Conservation (phyloP, 768 basidiomycete genomes). For the Lentinula boryana region DNA sequence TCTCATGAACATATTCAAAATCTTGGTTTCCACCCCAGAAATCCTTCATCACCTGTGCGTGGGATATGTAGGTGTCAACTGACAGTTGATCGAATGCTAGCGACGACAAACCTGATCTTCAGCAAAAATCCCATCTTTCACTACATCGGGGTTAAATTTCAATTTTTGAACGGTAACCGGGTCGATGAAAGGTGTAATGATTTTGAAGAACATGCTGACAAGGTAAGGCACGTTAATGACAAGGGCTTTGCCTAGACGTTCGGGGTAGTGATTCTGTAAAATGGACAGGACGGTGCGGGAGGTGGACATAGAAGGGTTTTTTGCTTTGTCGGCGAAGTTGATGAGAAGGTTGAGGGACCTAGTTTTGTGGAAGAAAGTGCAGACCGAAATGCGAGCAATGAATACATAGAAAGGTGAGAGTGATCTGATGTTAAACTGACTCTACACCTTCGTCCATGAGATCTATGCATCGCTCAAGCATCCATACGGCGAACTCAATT, state of each 20-base stretch:
- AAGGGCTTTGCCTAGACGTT: constrained; percentile 70
- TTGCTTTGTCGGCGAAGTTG: constrained; percentile 70
- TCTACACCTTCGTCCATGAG: constrained; percentile 80
- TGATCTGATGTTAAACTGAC: constrained; percentile 14
- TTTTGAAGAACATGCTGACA: constrained; percentile 66
- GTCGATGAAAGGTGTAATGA: constrained; percentile 79
- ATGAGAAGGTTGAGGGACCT: constrained; percentile 70
- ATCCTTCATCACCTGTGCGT: constrained; percentile 35
- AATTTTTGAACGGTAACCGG: constrained; percentile 73
- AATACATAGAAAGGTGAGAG: neutral
- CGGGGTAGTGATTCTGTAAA: constrained; percentile 80
- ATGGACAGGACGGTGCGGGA: constrained; percentile 50
- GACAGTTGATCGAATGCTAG: neutral
- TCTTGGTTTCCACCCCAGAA: constrained; percentile 63
- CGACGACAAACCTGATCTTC: constrained; percentile 46
- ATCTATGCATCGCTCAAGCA: constrained; percentile 71
- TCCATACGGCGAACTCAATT: constrained; percentile 70
- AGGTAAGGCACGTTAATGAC: constrained; percentile 81
- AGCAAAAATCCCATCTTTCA: constrained; percentile 63
- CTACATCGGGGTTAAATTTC: constrained; percentile 65
- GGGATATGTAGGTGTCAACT: neutral
- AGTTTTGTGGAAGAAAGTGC: neutral
- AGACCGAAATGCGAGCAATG: neutral
- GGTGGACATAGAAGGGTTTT: constrained; percentile 41
- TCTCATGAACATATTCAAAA: constrained; percentile 69